Percentiles rank a stretch among this genome's conserved stretches.
phyloP scores from a whole-genome alignment of 768 basidiomycete genomes.

The Tulasnella sp. region DNA sequence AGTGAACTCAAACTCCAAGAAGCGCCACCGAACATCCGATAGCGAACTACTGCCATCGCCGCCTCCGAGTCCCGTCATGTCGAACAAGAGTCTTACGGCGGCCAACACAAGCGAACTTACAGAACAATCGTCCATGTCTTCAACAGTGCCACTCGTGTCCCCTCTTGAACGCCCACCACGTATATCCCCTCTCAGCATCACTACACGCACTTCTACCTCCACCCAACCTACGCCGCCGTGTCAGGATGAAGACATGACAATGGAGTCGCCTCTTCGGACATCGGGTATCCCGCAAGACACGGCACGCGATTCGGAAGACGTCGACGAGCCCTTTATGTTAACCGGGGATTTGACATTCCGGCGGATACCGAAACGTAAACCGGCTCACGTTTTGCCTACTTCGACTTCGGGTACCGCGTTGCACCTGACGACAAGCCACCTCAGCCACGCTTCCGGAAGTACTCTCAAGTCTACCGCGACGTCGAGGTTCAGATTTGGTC shows the following conservation, averaged over 20 bases:
- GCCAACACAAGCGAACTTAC: background rate
- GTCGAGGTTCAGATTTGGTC: no score
- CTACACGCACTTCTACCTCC: background rate
- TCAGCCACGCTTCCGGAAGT: no score
- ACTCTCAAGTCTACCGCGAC: no score
- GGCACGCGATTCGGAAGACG: no score
- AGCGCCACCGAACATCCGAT: background rate
- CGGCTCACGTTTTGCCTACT: background rate
- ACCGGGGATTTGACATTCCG: background rate
- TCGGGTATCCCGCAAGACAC: background rate
- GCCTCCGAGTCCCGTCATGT: slow-evolving; percentile 13
- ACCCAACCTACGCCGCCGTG: background rate
- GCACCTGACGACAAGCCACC: no score
- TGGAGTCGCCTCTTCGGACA: background rate
- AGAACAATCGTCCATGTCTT: background rate
- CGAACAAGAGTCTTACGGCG: no score
- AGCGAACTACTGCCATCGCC: slow-evolving; percentile 5
- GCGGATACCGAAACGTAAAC: background rate
- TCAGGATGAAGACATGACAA: background rate
- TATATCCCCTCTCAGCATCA: background rate
- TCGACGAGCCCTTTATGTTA: background rate
- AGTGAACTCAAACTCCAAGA: background rate
- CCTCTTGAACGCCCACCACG: background rate
- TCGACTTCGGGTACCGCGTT: background rate
- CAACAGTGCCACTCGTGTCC: background rate